Evolutionary conservation across 495 filamentous ascomycete species (phyloP).

Genomic region (Hyaloscypha finlandica): DNA sequence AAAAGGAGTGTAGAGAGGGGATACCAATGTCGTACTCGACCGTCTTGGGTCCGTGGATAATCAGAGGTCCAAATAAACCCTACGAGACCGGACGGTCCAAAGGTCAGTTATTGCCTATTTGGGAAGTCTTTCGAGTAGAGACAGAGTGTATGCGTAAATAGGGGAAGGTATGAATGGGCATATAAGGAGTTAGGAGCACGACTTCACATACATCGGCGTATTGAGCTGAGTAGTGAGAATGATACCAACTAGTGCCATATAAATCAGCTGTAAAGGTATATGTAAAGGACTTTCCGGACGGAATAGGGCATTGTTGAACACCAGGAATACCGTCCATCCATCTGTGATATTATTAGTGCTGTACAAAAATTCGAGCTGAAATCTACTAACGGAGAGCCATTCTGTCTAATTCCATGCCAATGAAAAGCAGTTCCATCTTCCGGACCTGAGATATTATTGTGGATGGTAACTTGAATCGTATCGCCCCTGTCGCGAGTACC

Average conservation of each 20-base stretch:
- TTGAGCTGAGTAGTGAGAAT: constrained; percentile 39
- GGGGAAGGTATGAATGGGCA: too few relatives aligned
- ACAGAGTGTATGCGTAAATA: too few relatives aligned
- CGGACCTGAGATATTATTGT: constrained; percentile 51
- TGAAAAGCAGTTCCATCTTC: constrained; percentile 41
- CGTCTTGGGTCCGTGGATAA: constrained; percentile 40
- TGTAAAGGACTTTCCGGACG: constrained; percentile 45
- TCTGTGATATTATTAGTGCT: not conserved
- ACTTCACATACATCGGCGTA: constrained; percentile 43
- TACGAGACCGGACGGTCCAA: too few relatives aligned
- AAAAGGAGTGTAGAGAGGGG: not conserved
- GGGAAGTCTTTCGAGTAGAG: too few relatives aligned
- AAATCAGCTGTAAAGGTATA: constrained; percentile 52
- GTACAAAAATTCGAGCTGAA: not conserved
- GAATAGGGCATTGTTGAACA: constrained; percentile 48
- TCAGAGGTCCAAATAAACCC: constrained; percentile 40
- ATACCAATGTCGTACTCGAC: constrained; percentile 41
- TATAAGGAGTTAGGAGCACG: too few relatives aligned
- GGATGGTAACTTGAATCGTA: constrained; percentile 51
- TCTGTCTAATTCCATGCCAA: constrained; percentile 52
- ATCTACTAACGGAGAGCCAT: constrained; percentile 16
- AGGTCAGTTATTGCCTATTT: too few relatives aligned
- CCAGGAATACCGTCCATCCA: constrained; percentile 44
- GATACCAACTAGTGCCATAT: constrained; percentile 65
- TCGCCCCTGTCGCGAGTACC: constrained; percentile 23